Evolutionary conservation across 2,329 filamentous ascomycete genomes (phyloP).

Genomic region (Aspergillus aculeatinus): DNA sequence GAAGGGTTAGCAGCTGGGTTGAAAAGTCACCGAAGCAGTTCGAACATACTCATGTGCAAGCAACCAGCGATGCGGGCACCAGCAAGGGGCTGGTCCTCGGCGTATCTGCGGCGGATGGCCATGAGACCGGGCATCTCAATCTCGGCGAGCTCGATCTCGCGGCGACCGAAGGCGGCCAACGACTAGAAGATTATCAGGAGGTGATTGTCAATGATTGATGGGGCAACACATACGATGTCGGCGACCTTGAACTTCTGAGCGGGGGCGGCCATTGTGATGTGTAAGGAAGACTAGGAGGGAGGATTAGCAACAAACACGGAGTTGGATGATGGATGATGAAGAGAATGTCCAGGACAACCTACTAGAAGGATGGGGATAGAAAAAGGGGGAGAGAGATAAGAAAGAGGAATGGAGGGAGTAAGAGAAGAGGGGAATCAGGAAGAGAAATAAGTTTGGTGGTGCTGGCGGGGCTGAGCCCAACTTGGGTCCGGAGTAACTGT

Average conservation of each 20-base stretch:
- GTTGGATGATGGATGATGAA: neutral
- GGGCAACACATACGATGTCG: conserved; percentile 65
- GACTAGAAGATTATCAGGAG: conserved; percentile 46
- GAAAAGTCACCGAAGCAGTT: too few species aligned
- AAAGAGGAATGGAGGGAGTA: conserved; percentile 7
- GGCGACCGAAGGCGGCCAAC: conserved; percentile 96
- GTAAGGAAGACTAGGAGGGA: conserved; percentile 4
- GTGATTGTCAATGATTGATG: neutral
- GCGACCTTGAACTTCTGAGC: conserved; percentile 97
- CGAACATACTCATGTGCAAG: conserved; percentile 85
- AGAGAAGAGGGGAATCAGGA: conserved; percentile 14
- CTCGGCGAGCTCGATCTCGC: conserved; percentile 98
- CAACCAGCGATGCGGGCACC: conserved; percentile 96
- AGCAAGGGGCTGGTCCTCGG: conserved; percentile 85
- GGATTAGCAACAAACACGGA: conserved; percentile 6
- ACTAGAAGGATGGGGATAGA: conserved; percentile 7
- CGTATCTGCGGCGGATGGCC: conserved; percentile 90
- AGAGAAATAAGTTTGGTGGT: conserved; percentile 12
- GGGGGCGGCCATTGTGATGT: conserved; percentile 64
- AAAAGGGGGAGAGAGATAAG: conserved; percentile 4
- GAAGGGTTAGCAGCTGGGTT: conserved; percentile 12
- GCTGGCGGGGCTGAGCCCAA: conserved; percentile 12
- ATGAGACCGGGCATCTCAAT: conserved; percentile 97
- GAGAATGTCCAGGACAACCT: neutral
- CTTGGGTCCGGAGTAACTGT: neutral